phyloP scores from a whole-genome alignment of 139 green algal species.

The Zygnema circumcarinatum region DNA sequence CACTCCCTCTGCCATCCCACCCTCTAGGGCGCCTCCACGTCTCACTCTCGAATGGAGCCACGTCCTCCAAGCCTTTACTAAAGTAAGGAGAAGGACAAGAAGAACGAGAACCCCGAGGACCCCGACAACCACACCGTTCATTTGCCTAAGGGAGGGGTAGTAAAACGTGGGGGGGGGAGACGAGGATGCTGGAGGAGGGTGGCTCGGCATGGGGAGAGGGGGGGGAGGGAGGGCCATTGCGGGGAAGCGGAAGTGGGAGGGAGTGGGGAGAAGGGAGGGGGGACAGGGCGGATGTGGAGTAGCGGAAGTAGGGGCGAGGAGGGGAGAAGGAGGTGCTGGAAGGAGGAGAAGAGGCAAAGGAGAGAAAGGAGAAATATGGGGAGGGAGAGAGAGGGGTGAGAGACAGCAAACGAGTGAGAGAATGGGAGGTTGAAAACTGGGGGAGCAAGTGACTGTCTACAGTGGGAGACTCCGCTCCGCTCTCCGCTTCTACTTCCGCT shows the following conservation, averaged over 20 bases:
- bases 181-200: no score
- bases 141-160: background rate
- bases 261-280: background rate
- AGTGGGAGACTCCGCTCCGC: no score
- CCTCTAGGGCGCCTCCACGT: no score
- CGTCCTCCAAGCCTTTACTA: no score
- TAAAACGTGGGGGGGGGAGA: background rate
- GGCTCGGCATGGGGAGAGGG: background rate
- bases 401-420: no score
- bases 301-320: background rate
- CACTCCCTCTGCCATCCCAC: no score
- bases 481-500: no score
- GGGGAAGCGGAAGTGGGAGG: background rate
- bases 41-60: background rate
- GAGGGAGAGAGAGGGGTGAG: background rate
- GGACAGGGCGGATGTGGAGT: background rate
- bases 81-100: no score
- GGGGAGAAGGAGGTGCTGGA: background rate
- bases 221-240: background rate
- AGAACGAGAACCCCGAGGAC: no score
- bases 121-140: no score
- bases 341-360: background rate
- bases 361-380: background rate
- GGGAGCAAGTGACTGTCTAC: no score
- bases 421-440: no score